Evolutionary conservation across 2,329 filamentous ascomycete species (phyloP).

Genomic region (Beauveria rudraprayagi): DNA sequence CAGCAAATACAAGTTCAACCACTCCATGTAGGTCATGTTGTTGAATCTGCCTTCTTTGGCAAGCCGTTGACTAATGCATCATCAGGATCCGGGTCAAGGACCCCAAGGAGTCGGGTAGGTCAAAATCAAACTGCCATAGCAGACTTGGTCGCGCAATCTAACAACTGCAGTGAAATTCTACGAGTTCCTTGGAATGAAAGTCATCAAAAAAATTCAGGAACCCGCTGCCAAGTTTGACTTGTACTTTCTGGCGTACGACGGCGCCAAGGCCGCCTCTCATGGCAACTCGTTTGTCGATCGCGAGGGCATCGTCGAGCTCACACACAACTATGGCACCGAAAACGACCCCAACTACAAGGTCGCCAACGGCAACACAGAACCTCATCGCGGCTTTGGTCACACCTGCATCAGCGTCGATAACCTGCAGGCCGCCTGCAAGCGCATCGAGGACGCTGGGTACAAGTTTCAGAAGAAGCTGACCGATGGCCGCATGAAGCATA

Average conservation of each 20-base stretch:
- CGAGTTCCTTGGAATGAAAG: conserved; percentile 79
- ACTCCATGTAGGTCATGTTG: conserved; percentile 64
- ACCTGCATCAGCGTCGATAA: conserved; percentile 76
- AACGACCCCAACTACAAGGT: conserved; percentile 70
- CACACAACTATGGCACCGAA: conserved; percentile 82
- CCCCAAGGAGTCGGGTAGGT: conserved; percentile 65
- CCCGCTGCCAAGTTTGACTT: conserved; percentile 89
- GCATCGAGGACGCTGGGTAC: conserved; percentile 84
- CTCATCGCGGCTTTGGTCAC: conserved; percentile 76
- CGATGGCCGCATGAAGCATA: conserved; percentile 78
- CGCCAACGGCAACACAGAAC: conserved; percentile 86
- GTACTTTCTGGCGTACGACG: conserved; percentile 90
- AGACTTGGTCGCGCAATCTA: conserved; percentile 7
- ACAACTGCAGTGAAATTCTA: conserved; percentile 70
- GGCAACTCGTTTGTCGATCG: conserved; percentile 70
- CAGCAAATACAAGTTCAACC: conserved; percentile 75
- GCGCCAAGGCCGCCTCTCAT: conserved; percentile 62
- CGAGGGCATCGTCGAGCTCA: conserved; percentile 83
- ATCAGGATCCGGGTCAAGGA: conserved; percentile 87
- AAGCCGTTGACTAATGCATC: conserved; percentile 13
- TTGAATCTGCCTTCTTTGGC: too few relatives aligned
- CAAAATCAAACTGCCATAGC: not conserved
- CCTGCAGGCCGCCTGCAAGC: conserved; percentile 81
- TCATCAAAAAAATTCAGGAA: conserved; percentile 72
- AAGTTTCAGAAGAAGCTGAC: conserved; percentile 90